Conservation (phyloP, 805 yeast genomes). For the Candida ascalaphidarum region DNA sequence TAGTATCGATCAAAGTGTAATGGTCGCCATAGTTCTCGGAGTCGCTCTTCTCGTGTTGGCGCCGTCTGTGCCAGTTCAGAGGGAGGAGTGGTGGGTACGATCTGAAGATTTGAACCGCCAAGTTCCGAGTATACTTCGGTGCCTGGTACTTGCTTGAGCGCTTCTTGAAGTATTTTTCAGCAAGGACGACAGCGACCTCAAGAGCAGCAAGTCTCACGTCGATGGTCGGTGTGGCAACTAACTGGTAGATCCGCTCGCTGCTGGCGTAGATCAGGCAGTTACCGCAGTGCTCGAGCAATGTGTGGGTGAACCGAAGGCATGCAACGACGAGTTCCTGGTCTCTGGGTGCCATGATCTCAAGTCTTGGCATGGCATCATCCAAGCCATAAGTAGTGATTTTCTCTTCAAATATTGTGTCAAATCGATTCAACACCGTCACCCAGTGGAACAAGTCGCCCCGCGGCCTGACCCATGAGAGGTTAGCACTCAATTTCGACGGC, state of each 20-base stretch:
- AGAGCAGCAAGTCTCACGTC: conserved; percentile 53
- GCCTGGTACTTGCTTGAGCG: conserved; percentile 33
- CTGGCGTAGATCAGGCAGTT: conserved; percentile 65
- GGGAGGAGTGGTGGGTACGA: conserved; percentile 43
- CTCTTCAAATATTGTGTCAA: conserved; percentile 57
- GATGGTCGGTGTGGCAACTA: conserved; percentile 53
- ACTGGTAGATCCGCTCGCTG: conserved; percentile 46
- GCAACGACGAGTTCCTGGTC: conserved; percentile 44
- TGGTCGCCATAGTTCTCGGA: conserved; percentile 22
- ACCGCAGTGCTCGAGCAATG: conserved; percentile 60
- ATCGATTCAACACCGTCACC: conserved; percentile 66
- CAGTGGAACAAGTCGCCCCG: conserved; percentile 67
- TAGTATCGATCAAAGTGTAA: conserved; percentile 39
- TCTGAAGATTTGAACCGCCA: conserved; percentile 45
- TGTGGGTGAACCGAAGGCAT: conserved; percentile 52
- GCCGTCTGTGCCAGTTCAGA: conserved; percentile 23
- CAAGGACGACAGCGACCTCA: conserved; percentile 50
- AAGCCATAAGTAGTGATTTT: conserved; percentile 47
- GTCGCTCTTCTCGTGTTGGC: conserved; percentile 9
- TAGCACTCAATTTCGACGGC: conserved; percentile 25
- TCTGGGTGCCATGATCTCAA: conserved; percentile 32
- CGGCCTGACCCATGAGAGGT: conserved; percentile 51
- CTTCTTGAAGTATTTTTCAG: conserved; percentile 50
- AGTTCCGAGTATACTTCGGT: conserved; percentile 34
- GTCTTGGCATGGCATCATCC: conserved; percentile 35